Evolutionary conservation across 2,329 filamentous ascomycete genomes (phyloP), one percentile per base, ranked within the genome.

Genomic region (Cyphellophora europaea): DNA sequence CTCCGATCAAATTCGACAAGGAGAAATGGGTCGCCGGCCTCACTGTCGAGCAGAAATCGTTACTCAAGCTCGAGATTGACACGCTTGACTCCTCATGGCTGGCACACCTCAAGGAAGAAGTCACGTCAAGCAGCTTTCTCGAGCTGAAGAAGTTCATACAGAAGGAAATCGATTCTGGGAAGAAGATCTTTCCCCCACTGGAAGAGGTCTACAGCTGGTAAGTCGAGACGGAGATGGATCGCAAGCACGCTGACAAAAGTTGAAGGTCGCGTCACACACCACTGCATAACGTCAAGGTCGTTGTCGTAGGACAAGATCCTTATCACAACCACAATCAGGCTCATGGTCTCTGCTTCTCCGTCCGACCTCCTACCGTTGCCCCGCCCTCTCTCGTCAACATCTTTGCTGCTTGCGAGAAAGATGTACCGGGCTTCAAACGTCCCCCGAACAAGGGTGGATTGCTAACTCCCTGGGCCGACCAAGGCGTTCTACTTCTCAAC

Each of bases 261-360:
- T n/a, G 29, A 33, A 95, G 89, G 89, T 95, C 89, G 41, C 82
- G 87, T 16, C 82, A 93, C 58, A 95, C 89, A 1, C 88, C 91
- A 5, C 79, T 98, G 49, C 67, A 80, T 63, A 80, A 71, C 11
- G 88, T 96, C 57, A 94, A 93, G 59, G 82, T 83, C 38, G 88
- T 98, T 41, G 87, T 98, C 53, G 62, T 96, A 36, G 91, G 91
- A 46, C 91, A 98, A 65, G 91, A 98, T 57, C 91, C 91, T 3
- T 98, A 98, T 60, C 91, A 98, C 66, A 93, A 93, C 57, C 59
- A 77, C 57, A 93, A 93, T 59, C 91, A 98, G 68, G 91, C 91
- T 33, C 91, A 96, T 59, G 91, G 91, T 28, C 78, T 98, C 40
- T 89, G 84, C 56, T 98, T 98, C 70, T 94, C 86, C 31, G 88